Conservation (phyloP, 2,329 filamentous ascomycete species). For the Epicoccum nigrum region DNA sequence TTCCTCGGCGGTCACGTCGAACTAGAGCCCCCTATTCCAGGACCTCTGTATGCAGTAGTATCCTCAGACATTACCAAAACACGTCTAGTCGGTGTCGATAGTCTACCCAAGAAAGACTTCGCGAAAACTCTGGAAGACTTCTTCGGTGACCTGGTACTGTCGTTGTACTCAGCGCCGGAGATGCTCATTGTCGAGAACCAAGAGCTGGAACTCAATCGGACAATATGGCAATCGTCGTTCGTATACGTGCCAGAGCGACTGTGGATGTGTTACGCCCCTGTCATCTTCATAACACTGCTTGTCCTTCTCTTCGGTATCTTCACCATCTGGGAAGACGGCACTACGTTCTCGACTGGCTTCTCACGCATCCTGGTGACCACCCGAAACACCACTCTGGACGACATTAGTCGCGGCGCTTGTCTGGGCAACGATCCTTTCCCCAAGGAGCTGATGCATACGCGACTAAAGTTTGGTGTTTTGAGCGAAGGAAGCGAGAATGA, state of each 20-base stretch:
- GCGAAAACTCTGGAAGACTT: conserved; percentile 33
- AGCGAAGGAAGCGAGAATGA: conserved; percentile 34
- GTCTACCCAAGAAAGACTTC: conserved; percentile 33
- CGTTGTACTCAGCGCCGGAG: conserved; percentile 43
- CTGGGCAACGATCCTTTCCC: conserved; percentile 50
- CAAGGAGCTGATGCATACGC: conserved; percentile 44
- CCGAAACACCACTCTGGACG: conserved; percentile 43
- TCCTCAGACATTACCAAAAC: conserved; percentile 51
- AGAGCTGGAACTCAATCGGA: conserved; percentile 26
- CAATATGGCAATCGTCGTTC: conserved; percentile 37
- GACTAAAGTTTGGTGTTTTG: conserved; percentile 48
- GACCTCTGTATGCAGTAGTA: conserved; percentile 34
- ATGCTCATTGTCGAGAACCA: conserved; percentile 34
- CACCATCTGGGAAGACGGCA: conserved; percentile 44
- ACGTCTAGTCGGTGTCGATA: conserved; percentile 49
- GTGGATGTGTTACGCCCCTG: conserved; percentile 44
- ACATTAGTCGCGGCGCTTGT: conserved; percentile 49
- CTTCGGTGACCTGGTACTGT: conserved; percentile 45
- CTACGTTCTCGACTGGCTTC: conserved; percentile 44
- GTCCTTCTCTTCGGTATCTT: conserved; percentile 37
- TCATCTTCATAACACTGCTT: conserved; percentile 37
- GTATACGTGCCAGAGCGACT: conserved; percentile 38
- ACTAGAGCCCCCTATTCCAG: conserved; percentile 34
- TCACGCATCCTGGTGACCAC: conserved; percentile 45
- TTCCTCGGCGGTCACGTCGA: conserved; percentile 43